phyloP scores from a whole-genome alignment of 148 eudicot genomes.

The Fagopyrum homotropicum region DNA sequence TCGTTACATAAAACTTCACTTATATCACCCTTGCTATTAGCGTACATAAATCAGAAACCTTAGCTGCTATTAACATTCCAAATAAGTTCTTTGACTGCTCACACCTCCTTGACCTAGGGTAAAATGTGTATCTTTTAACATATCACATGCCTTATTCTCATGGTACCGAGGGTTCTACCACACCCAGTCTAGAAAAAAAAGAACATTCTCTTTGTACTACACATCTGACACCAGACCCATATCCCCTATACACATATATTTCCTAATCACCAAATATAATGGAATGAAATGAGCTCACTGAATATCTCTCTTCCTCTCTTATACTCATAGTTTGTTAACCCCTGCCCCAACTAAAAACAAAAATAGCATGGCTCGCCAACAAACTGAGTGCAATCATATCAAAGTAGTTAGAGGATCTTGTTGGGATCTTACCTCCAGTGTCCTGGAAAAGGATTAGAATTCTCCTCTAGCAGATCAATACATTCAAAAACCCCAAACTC shows the following conservation, averaged over 20 bases:
- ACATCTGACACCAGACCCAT: too few relatives aligned
- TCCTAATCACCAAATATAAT: too few relatives aligned
- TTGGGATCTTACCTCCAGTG: neutral
- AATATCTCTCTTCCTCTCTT: too few relatives aligned
- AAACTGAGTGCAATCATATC: neutral
- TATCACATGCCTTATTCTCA: too few relatives aligned
- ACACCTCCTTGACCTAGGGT: neutral
- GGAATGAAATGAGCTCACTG: too few relatives aligned
- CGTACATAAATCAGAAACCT: neutral
- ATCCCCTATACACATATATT: too few relatives aligned
- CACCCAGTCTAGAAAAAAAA: too few relatives aligned
- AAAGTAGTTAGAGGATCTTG: neutral
- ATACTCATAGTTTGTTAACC: neutral
- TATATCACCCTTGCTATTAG: neutral
- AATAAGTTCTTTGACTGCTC: neutral
- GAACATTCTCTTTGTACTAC: too few relatives aligned
- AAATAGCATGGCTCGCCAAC: neutral
- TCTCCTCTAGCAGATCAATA: neutral
- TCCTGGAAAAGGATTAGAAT: neutral
- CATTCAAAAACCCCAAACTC: neutral
- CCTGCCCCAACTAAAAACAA: neutral
- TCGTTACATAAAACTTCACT: neutral
- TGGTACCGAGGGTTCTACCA: too few relatives aligned
- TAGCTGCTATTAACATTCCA: neutral
- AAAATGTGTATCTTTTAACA: too few relatives aligned